Conservation (phyloP, 495 filamentous ascomycete genomes). For the Halenospora varia region DNA sequence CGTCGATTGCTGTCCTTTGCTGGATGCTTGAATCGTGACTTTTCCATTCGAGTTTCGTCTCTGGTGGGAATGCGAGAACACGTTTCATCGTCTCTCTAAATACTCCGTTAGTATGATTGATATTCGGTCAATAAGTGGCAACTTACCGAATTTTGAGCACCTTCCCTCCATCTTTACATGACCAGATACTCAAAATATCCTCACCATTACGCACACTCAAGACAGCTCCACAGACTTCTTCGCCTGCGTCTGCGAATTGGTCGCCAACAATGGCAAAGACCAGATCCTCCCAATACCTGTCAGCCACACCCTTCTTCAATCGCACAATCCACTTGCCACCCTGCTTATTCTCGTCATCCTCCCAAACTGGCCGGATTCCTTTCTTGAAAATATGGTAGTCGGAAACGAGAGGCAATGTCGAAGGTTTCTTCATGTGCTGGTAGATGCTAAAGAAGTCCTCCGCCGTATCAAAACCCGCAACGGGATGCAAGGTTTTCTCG, state of each 20-base stretch:
- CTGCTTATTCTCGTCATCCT: slow-evolving; percentile 93
- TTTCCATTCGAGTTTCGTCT: slow-evolving; percentile 92
- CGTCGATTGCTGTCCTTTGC: slow-evolving; percentile 75
- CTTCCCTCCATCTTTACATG: slow-evolving; percentile 81
- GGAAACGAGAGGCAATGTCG: slow-evolving; percentile 81
- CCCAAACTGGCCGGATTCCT: slow-evolving; percentile 95
- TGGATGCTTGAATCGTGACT: slow-evolving; percentile 82
- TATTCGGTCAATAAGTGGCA: not conserved
- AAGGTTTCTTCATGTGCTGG: slow-evolving; percentile 85
- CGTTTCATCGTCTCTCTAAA: slow-evolving; percentile 88
- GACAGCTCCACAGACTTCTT: slow-evolving; percentile 93
- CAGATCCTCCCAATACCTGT: slow-evolving; percentile 97
- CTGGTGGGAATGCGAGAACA: slow-evolving; percentile 74
- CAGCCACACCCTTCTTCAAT: slow-evolving; percentile 92
- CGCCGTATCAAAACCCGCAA: slow-evolving; percentile 75
- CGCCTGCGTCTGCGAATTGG: slow-evolving; percentile 88
- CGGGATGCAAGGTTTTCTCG: slow-evolving; percentile 88
- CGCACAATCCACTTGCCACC: slow-evolving; percentile 97
- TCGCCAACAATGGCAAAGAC: slow-evolving; percentile 88
- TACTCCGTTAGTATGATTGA: slow-evolving; percentile 4
- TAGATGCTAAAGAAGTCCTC: slow-evolving; percentile 96
- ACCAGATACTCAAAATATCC: slow-evolving; percentile 97
- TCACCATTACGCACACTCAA: slow-evolving; percentile 92
- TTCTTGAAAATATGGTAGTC: slow-evolving; percentile 99
- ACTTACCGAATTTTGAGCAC: slow-evolving; percentile 94